A percentile compares a stretch with the other conserved stretches of the same genome.
Evolutionary conservation across 2,329 filamentous ascomycete species (phyloP).

Genomic region (Zymoseptoria brevis): DNA sequence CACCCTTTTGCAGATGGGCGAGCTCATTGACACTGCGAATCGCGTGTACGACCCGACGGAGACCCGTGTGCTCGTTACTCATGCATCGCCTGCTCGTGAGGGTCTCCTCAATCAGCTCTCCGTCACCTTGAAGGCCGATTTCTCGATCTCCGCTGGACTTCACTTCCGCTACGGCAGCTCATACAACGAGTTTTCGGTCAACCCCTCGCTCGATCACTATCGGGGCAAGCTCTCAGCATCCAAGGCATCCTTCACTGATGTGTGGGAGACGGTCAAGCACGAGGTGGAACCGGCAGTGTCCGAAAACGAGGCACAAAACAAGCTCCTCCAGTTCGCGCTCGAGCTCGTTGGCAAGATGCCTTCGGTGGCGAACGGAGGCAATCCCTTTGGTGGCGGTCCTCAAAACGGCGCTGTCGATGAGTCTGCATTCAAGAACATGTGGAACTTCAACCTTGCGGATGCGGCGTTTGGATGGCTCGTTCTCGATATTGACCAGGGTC

Average conservation of each 20-base stretch:
- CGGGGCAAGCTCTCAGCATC: slow-evolving; percentile 96
- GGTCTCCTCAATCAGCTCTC: slow-evolving; percentile 96
- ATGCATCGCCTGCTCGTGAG: slow-evolving; percentile 92
- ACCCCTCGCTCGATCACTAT: slow-evolving; percentile 95
- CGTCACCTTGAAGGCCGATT: slow-evolving; percentile 93
- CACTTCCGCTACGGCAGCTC: slow-evolving; percentile 99
- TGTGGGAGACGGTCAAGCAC: slow-evolving; percentile 96
- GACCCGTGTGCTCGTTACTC: slow-evolving; percentile 91
- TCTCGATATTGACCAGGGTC: slow-evolving; percentile 86
- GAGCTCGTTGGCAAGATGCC: slow-evolving; percentile 98
- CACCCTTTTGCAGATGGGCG: slow-evolving; percentile 93
- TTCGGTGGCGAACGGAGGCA: slow-evolving; percentile 84
- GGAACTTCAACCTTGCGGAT: slow-evolving; percentile 98
- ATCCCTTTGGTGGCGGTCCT: slow-evolving; percentile 85
- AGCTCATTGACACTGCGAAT: slow-evolving; percentile 94
- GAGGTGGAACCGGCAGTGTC: slow-evolving; percentile 93
- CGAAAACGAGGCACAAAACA: slow-evolving; percentile 89
- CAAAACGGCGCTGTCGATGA: slow-evolving; percentile 88
- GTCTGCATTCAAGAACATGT: slow-evolving; percentile 99
- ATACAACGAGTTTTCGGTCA: slow-evolving; percentile 99
- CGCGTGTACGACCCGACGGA: slow-evolving; percentile 97
- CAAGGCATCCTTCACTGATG: slow-evolving; percentile 97
- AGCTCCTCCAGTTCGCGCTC: slow-evolving; percentile 80
- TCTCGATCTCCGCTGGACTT: slow-evolving; percentile 92
- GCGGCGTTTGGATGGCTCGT: slow-evolving; percentile 95